These are phyloP conservation scores for Adansonia madagascariensis DNA, from an alignment of 441 rosid genomes.

Conservation along the genomic window DNA sequence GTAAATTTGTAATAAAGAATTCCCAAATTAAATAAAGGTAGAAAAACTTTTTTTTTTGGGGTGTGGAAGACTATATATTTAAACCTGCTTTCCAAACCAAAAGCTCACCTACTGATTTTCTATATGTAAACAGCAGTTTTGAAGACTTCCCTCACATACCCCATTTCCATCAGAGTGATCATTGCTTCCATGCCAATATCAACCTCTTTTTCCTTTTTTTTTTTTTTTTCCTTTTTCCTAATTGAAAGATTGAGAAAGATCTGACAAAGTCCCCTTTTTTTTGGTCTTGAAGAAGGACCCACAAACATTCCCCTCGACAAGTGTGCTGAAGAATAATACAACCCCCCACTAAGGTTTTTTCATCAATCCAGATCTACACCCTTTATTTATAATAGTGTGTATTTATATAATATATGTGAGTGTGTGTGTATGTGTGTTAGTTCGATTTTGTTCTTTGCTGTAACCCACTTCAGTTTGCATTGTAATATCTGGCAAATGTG, in stretches of 20 bases:
- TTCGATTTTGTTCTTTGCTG: constrained; percentile 47
- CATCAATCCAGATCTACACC: constrained; percentile 41
- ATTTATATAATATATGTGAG: not conserved
- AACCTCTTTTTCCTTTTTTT: not conserved
- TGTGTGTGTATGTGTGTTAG: constrained; percentile 12
- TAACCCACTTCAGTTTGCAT: constrained; percentile 42
- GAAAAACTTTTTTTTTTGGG: too few relatives aligned
- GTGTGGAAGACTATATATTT: too few relatives aligned
- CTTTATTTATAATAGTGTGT: not conserved
- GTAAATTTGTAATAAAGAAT: not conserved
- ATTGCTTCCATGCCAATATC: constrained; percentile 33
- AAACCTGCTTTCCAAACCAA: constrained; percentile 18
- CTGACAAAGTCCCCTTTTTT: constrained; percentile 39
- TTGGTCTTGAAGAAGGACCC: constrained; percentile 46
- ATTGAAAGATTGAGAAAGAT: constrained; percentile 40
- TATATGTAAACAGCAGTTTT: constrained; percentile 24
- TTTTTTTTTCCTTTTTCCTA: not conserved
- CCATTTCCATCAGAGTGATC: constrained; percentile 30
- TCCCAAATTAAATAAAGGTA: not conserved
- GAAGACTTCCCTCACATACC: not conserved
- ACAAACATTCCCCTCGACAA: constrained; percentile 75
- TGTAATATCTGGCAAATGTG: constrained; percentile 30
- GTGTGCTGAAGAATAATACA: constrained; percentile 66
- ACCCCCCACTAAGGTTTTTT: constrained; percentile 42
- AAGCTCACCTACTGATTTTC: constrained; percentile 35